Evolutionary conservation across 163 green algal species (phyloP).

Genomic region (Scenedesmus sp.): DNA sequence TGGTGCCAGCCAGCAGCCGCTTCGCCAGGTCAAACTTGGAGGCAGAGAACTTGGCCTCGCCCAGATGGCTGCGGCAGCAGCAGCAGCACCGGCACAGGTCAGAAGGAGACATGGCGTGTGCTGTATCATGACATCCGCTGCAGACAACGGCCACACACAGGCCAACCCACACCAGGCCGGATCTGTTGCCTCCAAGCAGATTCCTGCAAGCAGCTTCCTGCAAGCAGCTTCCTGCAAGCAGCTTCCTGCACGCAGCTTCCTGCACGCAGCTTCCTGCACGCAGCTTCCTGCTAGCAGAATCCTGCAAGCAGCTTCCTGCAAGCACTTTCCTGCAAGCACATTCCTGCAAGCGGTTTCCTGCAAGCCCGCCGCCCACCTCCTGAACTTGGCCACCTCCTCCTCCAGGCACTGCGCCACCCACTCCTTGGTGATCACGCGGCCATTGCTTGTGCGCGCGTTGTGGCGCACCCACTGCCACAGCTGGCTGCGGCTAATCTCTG

Average conservation of each 20-base stretch:
- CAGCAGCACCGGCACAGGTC: neutral
- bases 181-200: too few species aligned
- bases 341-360: too few species aligned
- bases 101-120: neutral
- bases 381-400: slow-evolving; percentile 77
- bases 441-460: slow-evolving; percentile 74
- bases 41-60: slow-evolving; percentile 66
- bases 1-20: slow-evolving; percentile 73
- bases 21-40: slow-evolving; percentile 83
- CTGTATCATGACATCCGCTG: too few species aligned
- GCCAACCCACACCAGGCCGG: too few species aligned
- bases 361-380: slow-evolving; percentile 40
- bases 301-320: too few species aligned
- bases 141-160: too few species aligned
- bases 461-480: slow-evolving; percentile 92
- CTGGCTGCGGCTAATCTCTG: slow-evolving; percentile 86
- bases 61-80: slow-evolving; percentile 59
- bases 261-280: too few species aligned
- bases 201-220: too few species aligned
- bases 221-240: too few species aligned
- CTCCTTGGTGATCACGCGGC: slow-evolving; percentile 71
- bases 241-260: too few species aligned
- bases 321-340: too few species aligned
- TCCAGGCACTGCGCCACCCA: slow-evolving; percentile 74
- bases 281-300: too few species aligned